Conservation (phyloP, 176 grass and related monocot species). For the Bromus sterilis region DNA sequence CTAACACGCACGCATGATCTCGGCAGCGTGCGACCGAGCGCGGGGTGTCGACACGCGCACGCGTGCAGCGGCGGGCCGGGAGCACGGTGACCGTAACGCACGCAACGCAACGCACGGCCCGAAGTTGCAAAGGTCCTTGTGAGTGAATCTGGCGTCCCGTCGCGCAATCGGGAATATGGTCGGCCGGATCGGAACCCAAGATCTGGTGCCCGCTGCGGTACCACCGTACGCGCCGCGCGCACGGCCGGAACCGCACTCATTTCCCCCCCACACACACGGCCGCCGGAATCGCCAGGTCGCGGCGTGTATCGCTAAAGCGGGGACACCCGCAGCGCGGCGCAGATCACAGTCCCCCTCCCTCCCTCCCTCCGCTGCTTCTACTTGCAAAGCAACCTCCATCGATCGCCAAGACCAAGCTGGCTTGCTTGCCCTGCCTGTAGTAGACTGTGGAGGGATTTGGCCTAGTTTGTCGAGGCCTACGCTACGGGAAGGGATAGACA, state of each 20-base stretch:
- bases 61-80: too few relatives aligned
- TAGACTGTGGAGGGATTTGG: conserved; percentile 12
- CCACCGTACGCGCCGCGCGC: neutral
- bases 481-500: neutral
- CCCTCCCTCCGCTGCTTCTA: neutral
- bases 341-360: neutral
- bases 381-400: neutral
- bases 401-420: neutral
- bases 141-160: conserved; percentile 24
- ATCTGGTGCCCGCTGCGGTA: neutral
- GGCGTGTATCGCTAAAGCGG: conserved; percentile 33
- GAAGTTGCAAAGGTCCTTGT: too few relatives aligned
- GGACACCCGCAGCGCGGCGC: conserved; percentile 30
- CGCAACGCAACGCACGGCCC: too few relatives aligned
- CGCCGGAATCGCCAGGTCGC: conserved; percentile 28
- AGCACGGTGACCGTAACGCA: too few relatives aligned
- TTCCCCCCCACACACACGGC: neutral
- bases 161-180: conserved; percentile 25
- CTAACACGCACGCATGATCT: too few relatives aligned
- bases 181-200: conserved; percentile 14
- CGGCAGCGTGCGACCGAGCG: too few relatives aligned
- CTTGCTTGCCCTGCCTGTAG: neutral
- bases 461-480: neutral
- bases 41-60: too few relatives aligned
- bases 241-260: neutral